Percentiles rank a stretch among this genome's conserved stretches.
These are phyloP conservation scores for Rosellinia necatrix DNA, from an alignment of 2,329 filamentous ascomycete genomes.

Conservation along the genomic window DNA sequence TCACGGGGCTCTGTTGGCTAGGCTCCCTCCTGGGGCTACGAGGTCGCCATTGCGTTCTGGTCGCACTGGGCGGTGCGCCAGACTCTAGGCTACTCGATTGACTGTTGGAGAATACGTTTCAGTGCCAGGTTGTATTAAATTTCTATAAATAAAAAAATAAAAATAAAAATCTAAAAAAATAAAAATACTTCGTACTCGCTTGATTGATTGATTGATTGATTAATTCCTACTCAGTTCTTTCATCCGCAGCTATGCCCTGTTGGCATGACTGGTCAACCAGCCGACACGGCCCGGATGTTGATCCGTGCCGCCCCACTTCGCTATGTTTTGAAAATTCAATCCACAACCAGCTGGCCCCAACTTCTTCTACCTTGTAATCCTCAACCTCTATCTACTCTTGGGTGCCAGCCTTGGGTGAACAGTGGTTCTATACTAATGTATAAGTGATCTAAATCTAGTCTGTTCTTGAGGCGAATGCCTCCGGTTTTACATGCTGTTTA, in stretches of 20 bases:
- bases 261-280: slow-evolving; percentile 2
- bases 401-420: neutral
- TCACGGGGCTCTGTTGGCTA: neutral
- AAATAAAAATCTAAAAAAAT: no score
- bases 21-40: neutral
- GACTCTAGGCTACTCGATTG: neutral
- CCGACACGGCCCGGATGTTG: neutral
- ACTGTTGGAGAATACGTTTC: neutral
- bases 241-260: slow-evolving; percentile 3
- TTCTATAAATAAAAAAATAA: neutral
- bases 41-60: neutral
- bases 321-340: slow-evolving; percentile 5
- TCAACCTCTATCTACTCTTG: neutral
- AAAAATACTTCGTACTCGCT: no score
- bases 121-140: neutral
- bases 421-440: slow-evolving; percentile 5
- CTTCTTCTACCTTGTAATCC: neutral
- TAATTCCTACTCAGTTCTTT: slow-evolving; percentile 2
- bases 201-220: no score
- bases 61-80: neutral
- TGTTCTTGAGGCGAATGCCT: neutral
- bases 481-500: neutral
- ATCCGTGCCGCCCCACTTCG: slow-evolving; percentile 5
- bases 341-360: neutral
- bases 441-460: neutral